A percentile compares a stretch with the other conserved stretches of the same genome.
Evolutionary conservation across 23 red algal species (phyloP).

Genomic region (Gracilaria gracilis): DNA sequence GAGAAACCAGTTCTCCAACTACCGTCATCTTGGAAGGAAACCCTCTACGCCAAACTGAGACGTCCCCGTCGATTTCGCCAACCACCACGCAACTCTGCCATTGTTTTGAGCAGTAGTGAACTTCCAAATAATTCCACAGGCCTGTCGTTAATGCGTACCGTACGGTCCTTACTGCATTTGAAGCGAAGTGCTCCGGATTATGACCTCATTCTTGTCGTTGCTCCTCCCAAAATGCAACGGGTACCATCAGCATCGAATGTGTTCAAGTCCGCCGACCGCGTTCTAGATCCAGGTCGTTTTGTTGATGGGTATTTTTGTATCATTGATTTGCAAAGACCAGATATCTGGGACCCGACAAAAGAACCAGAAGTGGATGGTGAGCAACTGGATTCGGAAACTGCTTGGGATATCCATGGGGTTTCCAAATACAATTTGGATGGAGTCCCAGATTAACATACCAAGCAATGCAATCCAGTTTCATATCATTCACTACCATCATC

Average conservation of each 20-base stretch:
- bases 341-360: conserved; percentile 61
- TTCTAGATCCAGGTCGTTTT: conserved; percentile 53
- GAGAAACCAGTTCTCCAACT: conserved; percentile 65
- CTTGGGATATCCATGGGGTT: conserved; percentile 47
- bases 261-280: conserved; percentile 27
- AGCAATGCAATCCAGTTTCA: not conserved
- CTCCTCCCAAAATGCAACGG: conserved; percentile 70
- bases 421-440: conserved; percentile 56
- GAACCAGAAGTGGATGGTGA: conserved; percentile 61
- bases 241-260: conserved; percentile 46
- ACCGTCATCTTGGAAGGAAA: conserved; percentile 52
- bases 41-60: conserved; percentile 45
- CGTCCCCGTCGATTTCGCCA: conserved; percentile 46
- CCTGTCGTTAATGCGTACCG: conserved; percentile 56
- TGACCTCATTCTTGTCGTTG: conserved; percentile 63
- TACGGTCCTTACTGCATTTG: conserved; percentile 55
- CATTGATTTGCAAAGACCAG: conserved; percentile 46
- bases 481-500: not conserved
- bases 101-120: conserved; percentile 66
- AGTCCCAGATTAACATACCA: not conserved
- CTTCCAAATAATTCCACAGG: conserved; percentile 50
- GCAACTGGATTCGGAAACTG: conserved; percentile 46
- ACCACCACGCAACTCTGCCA: conserved; percentile 42
- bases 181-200: conserved; percentile 39
- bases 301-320: conserved; percentile 68